Conservation (phyloP, 345 rosid genomes). For the Balakata baccata region DNA sequence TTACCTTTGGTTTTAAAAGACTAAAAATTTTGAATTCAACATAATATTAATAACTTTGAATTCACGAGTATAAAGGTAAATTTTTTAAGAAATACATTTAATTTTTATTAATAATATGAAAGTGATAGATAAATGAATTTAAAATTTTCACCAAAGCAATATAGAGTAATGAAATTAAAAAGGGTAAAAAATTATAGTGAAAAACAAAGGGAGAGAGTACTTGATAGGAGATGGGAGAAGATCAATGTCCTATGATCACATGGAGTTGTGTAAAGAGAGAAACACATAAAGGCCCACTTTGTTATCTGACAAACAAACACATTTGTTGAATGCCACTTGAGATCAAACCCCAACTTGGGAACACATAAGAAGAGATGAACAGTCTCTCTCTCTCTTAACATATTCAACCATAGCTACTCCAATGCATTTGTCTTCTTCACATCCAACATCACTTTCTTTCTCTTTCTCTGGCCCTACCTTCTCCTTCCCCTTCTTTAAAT, state of each 20-base stretch:
- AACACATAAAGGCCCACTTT: conserved; percentile 71
- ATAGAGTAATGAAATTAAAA: neutral
- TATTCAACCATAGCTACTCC: conserved; percentile 28
- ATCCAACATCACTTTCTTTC: conserved; percentile 60
- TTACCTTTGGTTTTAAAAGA: too few species aligned
- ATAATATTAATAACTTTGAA: too few species aligned
- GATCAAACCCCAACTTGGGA: conserved; percentile 55
- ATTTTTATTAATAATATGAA: too few species aligned
- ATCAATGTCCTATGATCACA: conserved; percentile 49
- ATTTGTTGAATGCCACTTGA: conserved; percentile 55
- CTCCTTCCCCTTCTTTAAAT: conserved; percentile 45
- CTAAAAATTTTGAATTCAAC: too few species aligned
- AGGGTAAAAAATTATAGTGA: conserved; percentile 2
- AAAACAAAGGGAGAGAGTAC: neutral
- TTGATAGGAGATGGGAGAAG: conserved; percentile 24
- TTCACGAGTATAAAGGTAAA: too few species aligned
- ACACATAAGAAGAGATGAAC: conserved; percentile 23
- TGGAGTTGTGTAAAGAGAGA: conserved; percentile 56
- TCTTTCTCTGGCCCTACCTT: conserved; percentile 58
- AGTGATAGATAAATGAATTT: too few species aligned
- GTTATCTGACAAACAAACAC: conserved; percentile 63
- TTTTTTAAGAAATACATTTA: too few species aligned
- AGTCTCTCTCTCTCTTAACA: conserved; percentile 17
- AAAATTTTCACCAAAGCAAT: too few species aligned
- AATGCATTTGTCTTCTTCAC: conserved; percentile 71